phyloP scores from a whole-genome alignment of 2,329 filamentous ascomycete genomes.

The Sclerotinia sclerotiorum region DNA sequence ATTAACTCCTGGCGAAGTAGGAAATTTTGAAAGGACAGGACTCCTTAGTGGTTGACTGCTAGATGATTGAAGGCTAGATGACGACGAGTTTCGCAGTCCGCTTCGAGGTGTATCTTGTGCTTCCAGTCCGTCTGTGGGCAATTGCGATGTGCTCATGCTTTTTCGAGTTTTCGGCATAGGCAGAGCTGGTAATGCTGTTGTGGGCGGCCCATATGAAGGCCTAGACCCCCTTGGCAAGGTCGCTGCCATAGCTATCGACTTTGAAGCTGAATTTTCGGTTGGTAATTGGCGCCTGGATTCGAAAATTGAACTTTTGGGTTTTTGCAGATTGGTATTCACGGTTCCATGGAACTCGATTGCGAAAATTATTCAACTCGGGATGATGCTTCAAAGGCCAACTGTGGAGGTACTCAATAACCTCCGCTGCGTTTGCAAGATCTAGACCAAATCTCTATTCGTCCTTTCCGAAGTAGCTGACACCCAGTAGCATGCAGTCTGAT shows the following conservation, averaged over 20 bases:
- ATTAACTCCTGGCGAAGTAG: slow-evolving; percentile 56
- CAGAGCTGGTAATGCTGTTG: slow-evolving; percentile 69
- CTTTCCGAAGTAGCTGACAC: slow-evolving; percentile 32
- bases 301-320: not conserved
- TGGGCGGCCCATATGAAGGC: slow-evolving; percentile 68
- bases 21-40: slow-evolving; percentile 56
- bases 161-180: slow-evolving; percentile 73
- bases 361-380: not conserved
- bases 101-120: slow-evolving; percentile 52
- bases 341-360: slow-evolving; percentile 18
- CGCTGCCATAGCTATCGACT: slow-evolving; percentile 35
- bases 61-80: slow-evolving; percentile 52
- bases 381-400: not conserved
- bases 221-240: slow-evolving; percentile 56
- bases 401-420: not conserved
- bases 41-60: slow-evolving; percentile 51
- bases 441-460: not conserved
- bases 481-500: slow-evolving; percentile 34
- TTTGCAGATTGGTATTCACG: not conserved
- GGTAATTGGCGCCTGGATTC: not conserved
- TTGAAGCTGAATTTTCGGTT: not conserved
- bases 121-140: slow-evolving; percentile 38
- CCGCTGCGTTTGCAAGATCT: not conserved
- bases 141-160: slow-evolving; percentile 53
- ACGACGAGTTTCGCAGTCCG: slow-evolving; percentile 59